Percentiles rank a stretch among this genome's conserved stretches.
These are phyloP conservation scores for Rostrohypoxylon terebratum DNA, from an alignment of 495 filamentous ascomycete species.

Conservation along the genomic window DNA sequence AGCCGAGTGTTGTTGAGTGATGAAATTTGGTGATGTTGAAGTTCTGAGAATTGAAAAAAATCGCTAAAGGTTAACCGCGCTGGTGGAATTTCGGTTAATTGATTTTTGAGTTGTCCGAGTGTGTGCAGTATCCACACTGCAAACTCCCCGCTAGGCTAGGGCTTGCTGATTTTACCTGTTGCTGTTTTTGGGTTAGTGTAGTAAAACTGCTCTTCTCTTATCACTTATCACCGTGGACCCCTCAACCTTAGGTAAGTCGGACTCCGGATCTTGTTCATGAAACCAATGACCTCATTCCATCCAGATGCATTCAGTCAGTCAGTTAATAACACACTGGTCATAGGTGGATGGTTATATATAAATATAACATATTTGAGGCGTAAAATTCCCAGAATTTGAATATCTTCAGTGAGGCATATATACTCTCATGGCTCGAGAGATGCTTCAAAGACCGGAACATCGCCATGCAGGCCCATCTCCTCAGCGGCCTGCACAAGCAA, in stretches of 20 bases:
- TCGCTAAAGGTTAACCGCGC: conserved; percentile 20
- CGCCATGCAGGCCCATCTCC: conserved; percentile 66
- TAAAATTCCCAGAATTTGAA: neutral
- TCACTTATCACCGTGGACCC: neutral
- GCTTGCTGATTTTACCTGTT: conserved; percentile 16
- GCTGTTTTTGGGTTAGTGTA: neutral
- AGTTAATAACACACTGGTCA: neutral
- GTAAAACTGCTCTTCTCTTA: neutral
- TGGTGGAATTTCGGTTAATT: conserved; percentile 49
- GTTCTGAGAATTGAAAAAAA: conserved; percentile 30
- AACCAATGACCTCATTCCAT: neutral
- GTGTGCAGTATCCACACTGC: conserved; percentile 28
- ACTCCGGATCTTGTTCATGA: neutral
- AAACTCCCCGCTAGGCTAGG: conserved; percentile 41
- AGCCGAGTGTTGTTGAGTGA: conserved; percentile 65
- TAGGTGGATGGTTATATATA: neutral
- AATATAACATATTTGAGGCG: neutral
- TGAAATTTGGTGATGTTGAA: conserved; percentile 25
- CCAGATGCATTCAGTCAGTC: neutral
- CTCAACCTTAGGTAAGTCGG: no score
- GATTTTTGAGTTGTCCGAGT: conserved; percentile 42
- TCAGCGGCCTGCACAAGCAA: conserved; percentile 58
- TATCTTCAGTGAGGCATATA: conserved; percentile 6
- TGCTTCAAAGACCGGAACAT: conserved; percentile 3
- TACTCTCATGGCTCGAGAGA: conserved; percentile 1